phyloP scores from a whole-genome alignment of 2,329 filamentous ascomycete genomes.

The Talaromyces sp. region DNA sequence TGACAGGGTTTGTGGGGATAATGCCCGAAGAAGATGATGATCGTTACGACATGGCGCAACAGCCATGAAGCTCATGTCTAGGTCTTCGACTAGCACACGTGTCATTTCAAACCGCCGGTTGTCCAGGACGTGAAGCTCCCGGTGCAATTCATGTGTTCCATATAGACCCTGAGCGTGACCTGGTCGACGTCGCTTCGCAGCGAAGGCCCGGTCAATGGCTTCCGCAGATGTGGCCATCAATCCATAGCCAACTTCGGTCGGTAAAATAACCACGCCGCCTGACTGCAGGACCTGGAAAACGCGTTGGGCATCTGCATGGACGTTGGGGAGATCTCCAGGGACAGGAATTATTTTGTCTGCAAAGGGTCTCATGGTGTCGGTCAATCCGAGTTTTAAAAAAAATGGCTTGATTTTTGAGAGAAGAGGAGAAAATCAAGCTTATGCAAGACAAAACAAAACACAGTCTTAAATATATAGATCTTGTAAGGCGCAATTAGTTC shows the following conservation, averaged over 20 bases:
- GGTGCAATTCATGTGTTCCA: slow-evolving; percentile 27
- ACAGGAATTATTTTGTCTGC: background rate
- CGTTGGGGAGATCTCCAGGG: slow-evolving; percentile 8
- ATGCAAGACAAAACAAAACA: too few relatives aligned
- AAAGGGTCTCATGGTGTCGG: too few relatives aligned
- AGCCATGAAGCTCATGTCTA: slow-evolving; percentile 8
- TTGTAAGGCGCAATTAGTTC: too few relatives aligned
- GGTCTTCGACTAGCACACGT: slow-evolving; percentile 23
- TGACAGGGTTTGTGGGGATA: too few relatives aligned
- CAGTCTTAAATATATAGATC: too few relatives aligned
- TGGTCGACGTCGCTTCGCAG: slow-evolving; percentile 22
- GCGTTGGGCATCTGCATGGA: slow-evolving; percentile 21
- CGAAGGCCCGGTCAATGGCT: slow-evolving; percentile 24
- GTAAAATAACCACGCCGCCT: slow-evolving; percentile 29
- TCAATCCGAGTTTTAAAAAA: too few relatives aligned
- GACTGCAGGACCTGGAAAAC: slow-evolving; percentile 24
- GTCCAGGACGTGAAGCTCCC: slow-evolving; percentile 24
- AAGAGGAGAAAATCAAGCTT: too few relatives aligned
- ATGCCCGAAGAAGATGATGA: too few relatives aligned
- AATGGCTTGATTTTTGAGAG: too few relatives aligned
- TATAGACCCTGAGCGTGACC: slow-evolving; percentile 30
- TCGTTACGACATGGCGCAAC: too few relatives aligned
- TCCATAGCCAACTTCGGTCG: slow-evolving; percentile 28
- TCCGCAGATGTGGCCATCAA: slow-evolving; percentile 22
- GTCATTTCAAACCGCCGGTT: slow-evolving; percentile 21